Evolutionary conservation across 1,139 yeast genomes (phyloP), one percentile per base, ranked within the genome.

Genomic region (Taiozyma sp.): DNA sequence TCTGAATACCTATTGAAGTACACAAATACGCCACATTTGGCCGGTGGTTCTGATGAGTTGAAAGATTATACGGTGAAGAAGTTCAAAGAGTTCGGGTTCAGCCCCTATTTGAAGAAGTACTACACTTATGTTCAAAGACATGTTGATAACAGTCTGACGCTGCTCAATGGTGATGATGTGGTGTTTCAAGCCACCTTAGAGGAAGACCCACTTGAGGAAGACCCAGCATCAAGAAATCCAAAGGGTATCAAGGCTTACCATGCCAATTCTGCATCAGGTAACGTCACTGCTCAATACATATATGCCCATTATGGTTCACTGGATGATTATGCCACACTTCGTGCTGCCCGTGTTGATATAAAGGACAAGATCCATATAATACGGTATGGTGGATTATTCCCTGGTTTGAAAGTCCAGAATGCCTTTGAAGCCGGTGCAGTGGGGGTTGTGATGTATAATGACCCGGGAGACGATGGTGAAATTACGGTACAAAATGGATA

Each of bases 131-230:
- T 79, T 41, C 79, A 79, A 57, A 71, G 72, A 47, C 87, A 86
- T 8, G 65, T 73, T 8, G 76, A 75, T 23, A 79, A 76, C 46
- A 73, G 66, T 28, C 71, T 84, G 53, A 66, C 70, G 43, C 66
- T 84, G 43, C 48, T 77, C 36, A 69, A 70, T 45, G 57, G 69
- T 13, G 65, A 55, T 3, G 61, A 71, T 12, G 65, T 75, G 9
- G 66, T 78, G 27, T 88, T 79, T 65, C 29, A 73, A 48, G 90
- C 96, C 0, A 73, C 81, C 0, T 73, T 89, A 60, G 70, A 73
- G 58, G 97, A 90, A 68, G 96, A 89, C 60, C 80, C 70, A 13
- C 58, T 87, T 12, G 70, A 76, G 4, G 84, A 83, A 47, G 95
- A 87, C 64, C 74, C 78, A 19, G 80, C 87, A 36, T 73, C 90